Percentiles rank a stretch among this genome's conserved stretches.
phyloP scores from a whole-genome alignment of 192 early-diverging fungal genomes.

The Jimgerdemannia flammicorona region DNA sequence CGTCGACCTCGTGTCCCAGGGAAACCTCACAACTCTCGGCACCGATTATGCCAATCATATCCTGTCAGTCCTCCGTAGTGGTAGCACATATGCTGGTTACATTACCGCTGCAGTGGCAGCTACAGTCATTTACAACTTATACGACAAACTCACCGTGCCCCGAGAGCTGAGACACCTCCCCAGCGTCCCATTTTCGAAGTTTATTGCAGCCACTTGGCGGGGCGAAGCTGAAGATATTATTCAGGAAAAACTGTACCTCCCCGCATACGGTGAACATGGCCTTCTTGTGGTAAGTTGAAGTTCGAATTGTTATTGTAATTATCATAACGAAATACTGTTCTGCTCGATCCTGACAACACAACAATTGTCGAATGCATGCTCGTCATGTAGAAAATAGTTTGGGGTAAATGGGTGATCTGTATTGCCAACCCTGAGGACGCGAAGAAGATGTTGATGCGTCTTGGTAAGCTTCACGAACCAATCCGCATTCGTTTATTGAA shows the following conservation, averaged over 20 bases:
- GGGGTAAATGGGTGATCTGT: background rate
- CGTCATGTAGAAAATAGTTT: background rate
- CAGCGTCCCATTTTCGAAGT: background rate
- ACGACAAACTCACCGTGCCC: background rate
- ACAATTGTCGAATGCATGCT: background rate
- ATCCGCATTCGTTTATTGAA: background rate
- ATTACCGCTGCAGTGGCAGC: background rate
- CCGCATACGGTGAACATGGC: background rate
- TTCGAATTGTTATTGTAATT: no score
- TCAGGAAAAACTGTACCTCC: background rate
- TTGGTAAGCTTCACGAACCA: background rate
- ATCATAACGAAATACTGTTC: background rate
- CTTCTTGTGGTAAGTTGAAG: background rate
- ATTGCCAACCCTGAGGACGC: background rate
- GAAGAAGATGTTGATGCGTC: background rate
- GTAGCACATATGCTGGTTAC: background rate
- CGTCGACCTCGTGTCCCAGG: background rate
- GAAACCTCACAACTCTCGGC: background rate
- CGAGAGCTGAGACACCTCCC: background rate
- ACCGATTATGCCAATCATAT: background rate
- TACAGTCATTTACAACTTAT: background rate
- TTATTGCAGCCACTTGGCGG: background rate
- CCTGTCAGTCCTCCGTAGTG: background rate
- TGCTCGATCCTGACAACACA: background rate
- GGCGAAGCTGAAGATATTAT: background rate